Conservation (phyloP, 495 filamentous ascomycete genomes). For the Talaromyces nanjingensis region DNA sequence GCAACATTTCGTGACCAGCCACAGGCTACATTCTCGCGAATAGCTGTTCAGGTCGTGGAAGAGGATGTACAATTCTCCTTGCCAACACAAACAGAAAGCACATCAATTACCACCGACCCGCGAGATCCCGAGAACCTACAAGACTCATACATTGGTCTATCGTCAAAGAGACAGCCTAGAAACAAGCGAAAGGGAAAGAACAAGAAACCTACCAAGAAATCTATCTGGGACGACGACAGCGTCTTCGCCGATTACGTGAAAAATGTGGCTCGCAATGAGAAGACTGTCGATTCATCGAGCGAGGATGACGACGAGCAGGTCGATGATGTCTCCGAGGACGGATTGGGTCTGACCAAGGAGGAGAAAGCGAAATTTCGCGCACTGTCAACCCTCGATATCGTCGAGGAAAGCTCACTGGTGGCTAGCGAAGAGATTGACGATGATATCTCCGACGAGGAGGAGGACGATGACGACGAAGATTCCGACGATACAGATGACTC, state of each 20-base stretch:
- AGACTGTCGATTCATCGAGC: background rate
- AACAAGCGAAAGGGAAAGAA: constrained; percentile 5
- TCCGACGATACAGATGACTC: background rate
- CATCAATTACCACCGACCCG: background rate
- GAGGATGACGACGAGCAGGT: background rate
- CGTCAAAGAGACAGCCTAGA: background rate
- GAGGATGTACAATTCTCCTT: background rate
- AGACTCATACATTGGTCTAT: background rate
- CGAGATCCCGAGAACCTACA: background rate
- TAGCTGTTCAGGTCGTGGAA: background rate
- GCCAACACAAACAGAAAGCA: background rate
- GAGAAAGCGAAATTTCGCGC: background rate
- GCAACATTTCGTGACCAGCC: background rate
- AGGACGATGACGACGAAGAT: background rate
- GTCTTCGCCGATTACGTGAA: constrained; percentile 70
- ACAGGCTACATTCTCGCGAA: background rate
- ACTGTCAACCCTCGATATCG: background rate
- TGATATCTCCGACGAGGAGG: constrained; percentile 1
- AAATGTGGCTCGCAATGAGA: constrained; percentile 46
- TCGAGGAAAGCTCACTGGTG: background rate
- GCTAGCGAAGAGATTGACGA: background rate
- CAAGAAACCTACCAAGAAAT: constrained; percentile 8
- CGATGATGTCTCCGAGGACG: background rate
- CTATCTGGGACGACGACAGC: constrained; percentile 30
- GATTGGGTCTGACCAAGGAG: background rate